These are phyloP conservation scores for Microdochium bolleyi DNA, from an alignment of 2,329 filamentous ascomycete species.

Conservation along the genomic window DNA sequence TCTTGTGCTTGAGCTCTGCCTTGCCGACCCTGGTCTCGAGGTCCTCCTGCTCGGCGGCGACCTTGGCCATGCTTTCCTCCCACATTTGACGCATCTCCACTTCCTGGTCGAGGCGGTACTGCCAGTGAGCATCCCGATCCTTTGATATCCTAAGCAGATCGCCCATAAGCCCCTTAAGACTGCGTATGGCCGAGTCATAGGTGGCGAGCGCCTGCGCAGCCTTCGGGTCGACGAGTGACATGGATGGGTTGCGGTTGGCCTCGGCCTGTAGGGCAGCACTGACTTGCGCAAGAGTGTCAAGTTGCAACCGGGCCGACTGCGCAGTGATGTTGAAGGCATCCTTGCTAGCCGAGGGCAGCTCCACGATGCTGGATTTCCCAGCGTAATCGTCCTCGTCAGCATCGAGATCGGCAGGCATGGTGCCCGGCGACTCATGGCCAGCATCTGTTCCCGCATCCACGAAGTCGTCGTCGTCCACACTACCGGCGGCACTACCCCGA, in stretches of 20 bases:
- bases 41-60: conserved; percentile 90
- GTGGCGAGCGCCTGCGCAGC: conserved; percentile 72
- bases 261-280: conserved; percentile 73
- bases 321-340: conserved; percentile 97
- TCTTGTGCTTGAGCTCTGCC: conserved; percentile 80
- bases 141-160: conserved; percentile 87
- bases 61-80: conserved; percentile 98
- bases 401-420: conserved; percentile 28
- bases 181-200: conserved; percentile 85
- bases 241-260: conserved; percentile 58
- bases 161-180: conserved; percentile 74
- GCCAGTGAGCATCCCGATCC: conserved; percentile 95
- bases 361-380: conserved; percentile 72
- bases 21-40: conserved; percentile 82
- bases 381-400: conserved; percentile 67
- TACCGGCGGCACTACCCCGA: conserved; percentile 37
- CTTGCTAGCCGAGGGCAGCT: conserved; percentile 67
- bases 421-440: conserved; percentile 23
- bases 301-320: conserved; percentile 85
- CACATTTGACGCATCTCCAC: conserved; percentile 89
- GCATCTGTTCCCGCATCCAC: conserved; percentile 37
- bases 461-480: conserved; percentile 43
- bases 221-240: conserved; percentile 68
- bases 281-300: conserved; percentile 83
- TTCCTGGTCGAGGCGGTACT: conserved; percentile 87